Evolutionary conservation across 2,329 filamentous ascomycete species (phyloP).

Genomic region (Cytospora chrysosperma): DNA sequence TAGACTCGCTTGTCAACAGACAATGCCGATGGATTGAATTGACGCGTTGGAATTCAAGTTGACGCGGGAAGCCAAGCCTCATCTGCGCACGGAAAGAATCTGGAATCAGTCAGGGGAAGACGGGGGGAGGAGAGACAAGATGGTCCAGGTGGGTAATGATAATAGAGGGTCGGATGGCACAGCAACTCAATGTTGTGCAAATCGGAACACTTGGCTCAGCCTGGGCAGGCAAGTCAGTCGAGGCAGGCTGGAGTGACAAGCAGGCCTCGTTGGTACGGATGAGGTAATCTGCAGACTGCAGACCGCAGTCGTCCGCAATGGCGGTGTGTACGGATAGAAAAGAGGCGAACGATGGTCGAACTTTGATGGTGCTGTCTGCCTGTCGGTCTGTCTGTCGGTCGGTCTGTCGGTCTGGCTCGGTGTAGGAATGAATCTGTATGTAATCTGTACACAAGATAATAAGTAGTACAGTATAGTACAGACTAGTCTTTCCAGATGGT

Average conservation of each 20-base stretch:
- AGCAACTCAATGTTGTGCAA: constrained; percentile 28
- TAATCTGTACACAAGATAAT: too few relatives aligned
- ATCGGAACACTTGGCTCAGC: neutral
- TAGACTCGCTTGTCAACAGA: constrained; percentile 4
- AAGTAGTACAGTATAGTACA: neutral
- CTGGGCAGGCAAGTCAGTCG: constrained; percentile 7
- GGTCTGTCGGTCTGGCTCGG: constrained; percentile 6
- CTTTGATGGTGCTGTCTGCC: neutral
- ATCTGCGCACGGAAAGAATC: neutral
- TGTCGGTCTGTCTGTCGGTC: constrained; percentile 1
- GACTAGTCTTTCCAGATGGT: neutral
- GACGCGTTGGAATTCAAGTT: neutral
- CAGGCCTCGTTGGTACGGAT: constrained; percentile 2
- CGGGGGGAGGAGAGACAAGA: constrained; percentile 10
- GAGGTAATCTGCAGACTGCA: constrained; percentile 18
- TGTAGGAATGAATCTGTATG: neutral
- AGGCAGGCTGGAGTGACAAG: neutral
- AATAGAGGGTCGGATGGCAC: constrained; percentile 23
- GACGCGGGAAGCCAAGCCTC: neutral
- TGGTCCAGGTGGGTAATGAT: constrained; percentile 11
- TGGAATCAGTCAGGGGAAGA: neutral
- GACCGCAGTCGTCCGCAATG: constrained; percentile 21
- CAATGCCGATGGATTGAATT: neutral
- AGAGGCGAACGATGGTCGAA: constrained; percentile 3
- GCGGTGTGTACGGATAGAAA: constrained; percentile 23